phyloP scores from a whole-genome alignment of 2,329 filamentous ascomycete species.

The Aspergillus sp. region DNA sequence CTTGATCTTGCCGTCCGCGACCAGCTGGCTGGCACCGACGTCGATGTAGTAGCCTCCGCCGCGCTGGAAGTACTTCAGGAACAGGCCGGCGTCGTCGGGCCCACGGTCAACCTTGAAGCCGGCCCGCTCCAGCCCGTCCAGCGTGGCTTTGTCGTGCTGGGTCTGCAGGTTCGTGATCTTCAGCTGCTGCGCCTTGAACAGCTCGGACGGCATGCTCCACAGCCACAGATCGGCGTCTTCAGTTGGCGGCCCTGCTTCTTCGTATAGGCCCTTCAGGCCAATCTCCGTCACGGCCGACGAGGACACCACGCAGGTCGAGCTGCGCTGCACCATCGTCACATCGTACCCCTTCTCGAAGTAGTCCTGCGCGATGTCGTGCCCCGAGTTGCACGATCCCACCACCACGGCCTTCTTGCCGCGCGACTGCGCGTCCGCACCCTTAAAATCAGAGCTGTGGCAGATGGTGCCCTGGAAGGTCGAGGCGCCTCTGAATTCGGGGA shows the following conservation, averaged over 20 bases:
- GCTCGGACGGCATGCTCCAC: slow-evolving; percentile 57
- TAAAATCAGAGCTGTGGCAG: slow-evolving; percentile 63
- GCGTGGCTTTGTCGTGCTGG: slow-evolving; percentile 34
- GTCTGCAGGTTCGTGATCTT: slow-evolving; percentile 42
- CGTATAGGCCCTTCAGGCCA: slow-evolving; percentile 52
- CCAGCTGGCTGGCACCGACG: slow-evolving; percentile 62
- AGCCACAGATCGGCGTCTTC: slow-evolving; percentile 66
- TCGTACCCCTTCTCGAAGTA: slow-evolving; percentile 65
- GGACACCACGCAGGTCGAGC: slow-evolving; percentile 63
- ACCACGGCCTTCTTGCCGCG: slow-evolving; percentile 63
- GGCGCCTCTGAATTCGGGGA: slow-evolving; percentile 49
- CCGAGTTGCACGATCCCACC: slow-evolving; percentile 68
- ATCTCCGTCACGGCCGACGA: slow-evolving; percentile 55
- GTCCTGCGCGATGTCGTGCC: slow-evolving; percentile 68
- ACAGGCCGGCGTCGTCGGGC: slow-evolving; percentile 56
- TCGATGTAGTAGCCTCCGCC: slow-evolving; percentile 72
- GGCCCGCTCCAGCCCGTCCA: slow-evolving; percentile 51
- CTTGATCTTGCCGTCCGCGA: slow-evolving; percentile 63
- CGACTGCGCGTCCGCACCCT: slow-evolving; percentile 49
- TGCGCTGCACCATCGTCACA: slow-evolving; percentile 69
- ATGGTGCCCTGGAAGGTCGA: slow-evolving; percentile 58
- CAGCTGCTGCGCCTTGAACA: slow-evolving; percentile 61
- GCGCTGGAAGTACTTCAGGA: slow-evolving; percentile 63
- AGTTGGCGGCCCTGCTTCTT: slow-evolving; percentile 53
- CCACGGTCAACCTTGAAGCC: slow-evolving; percentile 64